These are phyloP conservation scores for Parachaetomium inaequale DNA, from an alignment of 495 filamentous ascomycete genomes.

Conservation along the genomic window DNA sequence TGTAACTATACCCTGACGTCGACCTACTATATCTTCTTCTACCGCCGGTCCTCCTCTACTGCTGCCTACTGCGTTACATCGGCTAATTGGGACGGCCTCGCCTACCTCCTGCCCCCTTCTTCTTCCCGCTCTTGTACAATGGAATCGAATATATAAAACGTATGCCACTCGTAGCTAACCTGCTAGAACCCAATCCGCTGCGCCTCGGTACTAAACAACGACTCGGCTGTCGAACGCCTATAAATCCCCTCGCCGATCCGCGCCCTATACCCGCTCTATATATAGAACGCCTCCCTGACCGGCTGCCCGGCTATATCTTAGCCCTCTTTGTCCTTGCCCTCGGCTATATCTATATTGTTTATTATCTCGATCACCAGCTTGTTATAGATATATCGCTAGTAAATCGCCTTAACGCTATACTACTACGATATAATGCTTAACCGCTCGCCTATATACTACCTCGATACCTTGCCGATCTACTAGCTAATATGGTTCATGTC, in stretches of 20 bases:
- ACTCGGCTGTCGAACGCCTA: background rate
- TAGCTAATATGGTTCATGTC: background rate
- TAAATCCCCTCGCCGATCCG: background rate
- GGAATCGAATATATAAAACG: background rate
- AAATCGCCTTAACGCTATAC: background rate
- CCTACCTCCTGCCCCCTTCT: background rate
- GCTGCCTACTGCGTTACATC: background rate
- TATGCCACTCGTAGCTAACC: slow-evolving; percentile 2
- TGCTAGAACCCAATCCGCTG: slow-evolving; percentile 2
- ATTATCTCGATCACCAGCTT: background rate
- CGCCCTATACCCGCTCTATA: background rate
- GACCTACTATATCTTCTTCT: background rate
- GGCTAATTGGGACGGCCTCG: too few relatives aligned
- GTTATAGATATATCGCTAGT: background rate
- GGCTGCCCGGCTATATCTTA: background rate
- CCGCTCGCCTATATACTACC: background rate
- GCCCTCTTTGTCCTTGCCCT: background rate
- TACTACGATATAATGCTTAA: background rate
- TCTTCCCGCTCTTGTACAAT: background rate
- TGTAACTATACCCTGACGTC: background rate
- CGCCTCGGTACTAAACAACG: background rate
- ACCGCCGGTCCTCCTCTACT: background rate
- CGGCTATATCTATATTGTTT: background rate
- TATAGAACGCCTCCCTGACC: slow-evolving; percentile 1
- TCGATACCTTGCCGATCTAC: background rate